Evolutionary conservation across 768 basidiomycete genomes (phyloP), one percentile per base, ranked within the genome.

Genomic region (Suillus hirtellus): DNA sequence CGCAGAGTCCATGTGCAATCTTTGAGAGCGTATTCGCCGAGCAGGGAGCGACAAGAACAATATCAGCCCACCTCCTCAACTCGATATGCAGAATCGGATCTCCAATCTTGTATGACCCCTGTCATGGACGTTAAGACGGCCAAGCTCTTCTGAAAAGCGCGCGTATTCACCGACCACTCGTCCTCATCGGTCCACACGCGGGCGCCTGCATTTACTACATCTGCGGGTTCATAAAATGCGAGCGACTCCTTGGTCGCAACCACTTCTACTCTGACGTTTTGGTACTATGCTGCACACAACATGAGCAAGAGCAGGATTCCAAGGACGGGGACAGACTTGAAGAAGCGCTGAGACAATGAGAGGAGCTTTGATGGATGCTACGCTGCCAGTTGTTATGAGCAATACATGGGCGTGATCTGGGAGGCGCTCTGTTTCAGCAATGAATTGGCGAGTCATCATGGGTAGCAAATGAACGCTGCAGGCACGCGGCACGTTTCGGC

Each of bases 1-100:
- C 96, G 70, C 95, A 97, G 1, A 87, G 68, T 0, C 97, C 96
- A 49, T 86, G 82, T 0, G 94, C 92, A 60, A 99, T 90, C 77
- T 99, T 99, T 9, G 95, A 86, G n/a, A 99, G 84, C 1, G 95
- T 96, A 74, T 97, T 98, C n/a, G 97, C 96, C 1, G 94, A 96
- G 71, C 95, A 98, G 0, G 97, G 97, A 0, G 94, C 95, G 60
- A 99, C 84, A 56, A 99, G 88, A 59, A 99, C 95, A 59, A 98
- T 77, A 71, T 99, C 96, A 53, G 96, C 96, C 97, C 97, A 99
- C 61, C 89, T 80, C 38, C 95, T 78, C 2, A 97, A 86, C 77
- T 99, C 96, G 61, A 99, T 99, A 75, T 99, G 97, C 35, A 98
- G 82, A 61, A 99, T 96, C 0, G 95, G 94, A 69, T 98, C 92